phyloP scores from a whole-genome alignment of 164 flowering plant genomes.

The Vitis labrusca region DNA sequence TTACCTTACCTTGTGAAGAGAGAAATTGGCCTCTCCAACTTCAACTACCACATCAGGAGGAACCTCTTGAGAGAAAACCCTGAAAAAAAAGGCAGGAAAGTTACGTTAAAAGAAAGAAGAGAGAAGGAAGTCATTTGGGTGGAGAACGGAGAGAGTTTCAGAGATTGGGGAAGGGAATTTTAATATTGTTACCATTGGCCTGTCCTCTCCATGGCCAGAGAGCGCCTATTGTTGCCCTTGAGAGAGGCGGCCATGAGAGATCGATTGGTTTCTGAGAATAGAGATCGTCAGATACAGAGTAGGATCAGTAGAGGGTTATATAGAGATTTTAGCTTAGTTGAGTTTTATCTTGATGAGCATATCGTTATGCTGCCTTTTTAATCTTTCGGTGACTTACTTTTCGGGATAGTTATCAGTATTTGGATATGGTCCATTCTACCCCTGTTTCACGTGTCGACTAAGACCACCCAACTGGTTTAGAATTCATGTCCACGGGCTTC shows the following conservation, averaged over 20 bases:
- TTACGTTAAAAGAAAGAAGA: neutral
- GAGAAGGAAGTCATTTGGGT: neutral
- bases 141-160: neutral
- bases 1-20: slow-evolving; percentile 76
- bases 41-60: slow-evolving; percentile 74
- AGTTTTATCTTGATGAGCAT: no score
- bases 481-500: no score
- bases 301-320: neutral
- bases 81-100: slow-evolving; percentile 22
- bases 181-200: slow-evolving; percentile 66
- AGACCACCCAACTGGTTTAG: no score
- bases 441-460: no score
- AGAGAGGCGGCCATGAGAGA: slow-evolving; percentile 28
- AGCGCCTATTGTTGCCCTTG: slow-evolving; percentile 36
- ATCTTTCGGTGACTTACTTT: no score
- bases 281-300: neutral
- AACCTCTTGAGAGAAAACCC: slow-evolving; percentile 90
- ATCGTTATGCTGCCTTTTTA: no score
- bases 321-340: neutral
- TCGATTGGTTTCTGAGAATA: no score
- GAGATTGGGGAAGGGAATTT: neutral
- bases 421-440: no score
- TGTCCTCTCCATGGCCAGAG: slow-evolving; percentile 84
- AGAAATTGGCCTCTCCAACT: slow-evolving; percentile 73
- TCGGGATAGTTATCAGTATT: no score